Evolutionary conservation across 768 basidiomycete genomes (phyloP).

Genomic region (Termitomyces sp.): DNA sequence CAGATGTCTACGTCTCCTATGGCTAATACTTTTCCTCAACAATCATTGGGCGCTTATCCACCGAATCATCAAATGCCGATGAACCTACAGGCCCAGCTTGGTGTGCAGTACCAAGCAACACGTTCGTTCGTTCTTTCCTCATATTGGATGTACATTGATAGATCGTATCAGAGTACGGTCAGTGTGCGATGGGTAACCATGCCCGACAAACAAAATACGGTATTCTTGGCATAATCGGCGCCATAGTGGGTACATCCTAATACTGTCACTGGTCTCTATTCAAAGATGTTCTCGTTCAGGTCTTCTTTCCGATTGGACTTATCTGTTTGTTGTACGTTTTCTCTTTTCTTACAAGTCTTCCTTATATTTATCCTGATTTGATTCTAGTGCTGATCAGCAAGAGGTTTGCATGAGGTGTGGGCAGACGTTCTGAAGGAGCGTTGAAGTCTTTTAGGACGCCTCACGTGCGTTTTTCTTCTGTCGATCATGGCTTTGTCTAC

Average conservation of each 20-base stretch:
- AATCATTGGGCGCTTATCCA: not conserved
- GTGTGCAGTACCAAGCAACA: constrained; percentile 9
- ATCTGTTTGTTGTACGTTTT: constrained; percentile 18
- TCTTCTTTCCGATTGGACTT: constrained; percentile 23
- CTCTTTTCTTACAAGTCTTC: not conserved
- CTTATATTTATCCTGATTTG: not conserved
- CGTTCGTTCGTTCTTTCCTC: constrained; percentile 8
- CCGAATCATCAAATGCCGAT: not conserved
- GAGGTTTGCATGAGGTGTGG: constrained; percentile 12
- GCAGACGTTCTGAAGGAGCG: not conserved
- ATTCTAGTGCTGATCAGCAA: constrained; percentile 5
- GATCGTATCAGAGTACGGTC: constrained; percentile 14
- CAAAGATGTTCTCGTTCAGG: not conserved
- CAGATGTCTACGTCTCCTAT: not conserved
- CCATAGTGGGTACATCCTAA: constrained; percentile 17
- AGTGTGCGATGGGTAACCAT: constrained; percentile 20
- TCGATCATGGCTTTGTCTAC: not conserved
- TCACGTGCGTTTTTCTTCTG: not conserved
- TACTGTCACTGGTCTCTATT: not conserved
- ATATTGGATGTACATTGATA: not conserved
- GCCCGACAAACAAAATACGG: constrained; percentile 19
- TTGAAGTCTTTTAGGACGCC: not conserved
- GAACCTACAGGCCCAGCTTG: constrained; percentile 7
- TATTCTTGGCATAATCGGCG: constrained; percentile 21
- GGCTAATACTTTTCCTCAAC: not conserved